Base-by-base conservation (phyloP, 148 eudicot genomes). In the Chenopodium berlandieri region DNA sequence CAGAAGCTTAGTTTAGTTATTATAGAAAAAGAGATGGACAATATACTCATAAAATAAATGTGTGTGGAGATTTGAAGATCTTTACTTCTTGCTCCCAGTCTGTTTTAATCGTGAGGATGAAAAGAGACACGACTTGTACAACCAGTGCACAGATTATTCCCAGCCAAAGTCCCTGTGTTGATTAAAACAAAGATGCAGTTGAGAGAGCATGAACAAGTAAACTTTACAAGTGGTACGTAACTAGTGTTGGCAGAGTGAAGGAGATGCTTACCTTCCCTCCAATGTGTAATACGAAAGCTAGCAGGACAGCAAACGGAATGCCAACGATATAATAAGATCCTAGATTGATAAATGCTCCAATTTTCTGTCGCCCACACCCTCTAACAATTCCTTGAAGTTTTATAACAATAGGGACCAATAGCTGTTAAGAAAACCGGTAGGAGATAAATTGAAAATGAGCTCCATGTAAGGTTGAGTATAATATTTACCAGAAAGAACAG, bases 311-410 rank as follows among this genome's bases (percentile, higher is more conserved):
- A 63, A 71, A 63, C 37, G 98, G 98, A 74, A 95, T 90, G 78
- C 98, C 97, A 81, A 91, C 93, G 56, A 95, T 87, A 79, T 95
- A 93, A 76, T 93, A 93, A 2, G 98, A 87, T 76, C 98, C 98
- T 20, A 95, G 90, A 73, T 95, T 93, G 76, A 95, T 88, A 52
- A 37, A 88, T 48, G 98, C 98, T 31, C 97, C 98, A 3, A 91
- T 84, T 75, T 91, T 88, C 82, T 95, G 98, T 89, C 89, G 76
- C 23, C 97, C 98, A 66, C 93, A 90, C 72, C 98, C 98, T 88
- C 98, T 86, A 50, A 92, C 93, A 76, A 87, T 60, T 4, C 98
- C 98, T 94, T 54, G 1, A 82, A n/a, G 58, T 73, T 83, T 46
- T 23, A 12, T 13, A 60, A 30, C 56, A 52, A n/a, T 69, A 50